Base-by-base conservation (phyloP, 441 rosid species). In the Capsella rubella region DNA sequence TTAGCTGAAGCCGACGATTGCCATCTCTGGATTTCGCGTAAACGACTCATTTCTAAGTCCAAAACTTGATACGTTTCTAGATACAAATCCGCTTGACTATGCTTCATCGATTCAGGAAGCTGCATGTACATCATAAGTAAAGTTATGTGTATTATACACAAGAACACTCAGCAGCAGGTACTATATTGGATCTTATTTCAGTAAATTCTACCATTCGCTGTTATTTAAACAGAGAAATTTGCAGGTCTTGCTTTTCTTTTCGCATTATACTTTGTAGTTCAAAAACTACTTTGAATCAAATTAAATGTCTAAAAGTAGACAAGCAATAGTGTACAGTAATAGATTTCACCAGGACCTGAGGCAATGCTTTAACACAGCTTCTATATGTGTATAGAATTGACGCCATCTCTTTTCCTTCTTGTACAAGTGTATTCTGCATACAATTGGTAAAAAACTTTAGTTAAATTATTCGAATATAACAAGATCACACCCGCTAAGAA, bases 41-140 rank as follows among this genome's bases (percentile, higher is more conserved):
- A 78, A 65, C 95, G 97, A 76, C 98, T 92, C 99, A 96, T 93
- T 82, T 96, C 99, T 86, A 91, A 81, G 87, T 96, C 99, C 85
- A 96, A 82, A 82, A 96, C 99, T 93, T 93, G 97, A 87, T 96
- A 96, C 27, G 99, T 93, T 78, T 96, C 98, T 56, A 96, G 80
- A 79, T 96, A 96, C 79, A 96, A 79, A 79, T 96, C 99, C 76
- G 96, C 95, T 82, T 96, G 99, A 88, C 94, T 93, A 78, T 96
- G 98, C 87, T 89, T 96, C 99, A 96, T 90, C 47, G 99, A 96
- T 77, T 90, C 98, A 3, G 98, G 97, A 79, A 96, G 98, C 98
- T 96, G 96, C 80, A 76, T 69, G 43, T 52, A 80, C 29, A 51
- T 67, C 32, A 62, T 64, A 56, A 32, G 27, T 8, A 73, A n/a